phyloP scores from a whole-genome alignment of 2,329 filamentous ascomycete genomes.

The Claviceps sp. region DNA sequence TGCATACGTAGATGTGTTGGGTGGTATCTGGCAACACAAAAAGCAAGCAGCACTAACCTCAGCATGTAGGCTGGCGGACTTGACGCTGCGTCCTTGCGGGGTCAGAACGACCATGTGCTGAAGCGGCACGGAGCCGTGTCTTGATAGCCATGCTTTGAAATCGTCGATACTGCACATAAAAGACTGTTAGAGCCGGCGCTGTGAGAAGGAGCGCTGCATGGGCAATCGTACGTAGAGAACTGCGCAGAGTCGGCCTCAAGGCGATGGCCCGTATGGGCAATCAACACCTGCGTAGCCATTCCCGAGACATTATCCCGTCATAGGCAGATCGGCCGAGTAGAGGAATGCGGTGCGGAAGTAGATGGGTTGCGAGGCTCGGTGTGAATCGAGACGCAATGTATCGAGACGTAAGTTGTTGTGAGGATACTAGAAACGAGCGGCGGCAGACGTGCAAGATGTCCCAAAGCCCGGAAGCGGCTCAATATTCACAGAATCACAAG shows the following conservation, averaged over 20 bases:
- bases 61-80: constrained; percentile 62
- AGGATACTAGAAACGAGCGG: neutral
- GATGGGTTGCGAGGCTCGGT: neutral
- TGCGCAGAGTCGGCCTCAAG: constrained; percentile 64
- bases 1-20: neutral
- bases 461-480: neutral
- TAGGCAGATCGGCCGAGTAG: constrained; percentile 9
- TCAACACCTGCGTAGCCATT: constrained; percentile 82
- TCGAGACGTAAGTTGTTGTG: neutral
- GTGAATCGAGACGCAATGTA: neutral
- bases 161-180: constrained; percentile 55
- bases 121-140: constrained; percentile 57
- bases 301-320: constrained; percentile 38
- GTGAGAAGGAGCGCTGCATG: neutral
- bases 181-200: neutral
- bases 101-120: constrained; percentile 82
- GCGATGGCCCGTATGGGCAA: constrained; percentile 85
- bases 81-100: constrained; percentile 69
- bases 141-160: constrained; percentile 68
- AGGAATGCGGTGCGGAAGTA: neutral
- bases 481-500: neutral
- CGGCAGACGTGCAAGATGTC: neutral
- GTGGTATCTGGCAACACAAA: neutral
- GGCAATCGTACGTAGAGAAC: constrained; percentile 51
- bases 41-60: constrained; percentile 44